phyloP scores from a whole-genome alignment of 805 yeast genomes.

The Nakazawaea wickerhamii region DNA sequence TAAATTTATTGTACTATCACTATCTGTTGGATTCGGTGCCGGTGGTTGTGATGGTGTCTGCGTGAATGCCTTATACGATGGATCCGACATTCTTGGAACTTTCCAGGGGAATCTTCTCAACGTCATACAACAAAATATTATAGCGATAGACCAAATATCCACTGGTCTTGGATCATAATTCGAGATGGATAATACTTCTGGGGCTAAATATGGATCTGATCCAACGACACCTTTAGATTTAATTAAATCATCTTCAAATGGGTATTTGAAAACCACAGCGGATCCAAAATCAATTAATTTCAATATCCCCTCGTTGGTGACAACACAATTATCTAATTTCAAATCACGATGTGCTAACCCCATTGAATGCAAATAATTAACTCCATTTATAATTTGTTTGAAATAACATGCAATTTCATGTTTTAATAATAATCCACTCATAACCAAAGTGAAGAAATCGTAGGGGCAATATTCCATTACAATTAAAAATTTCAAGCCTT shows the following conservation, averaged over 20 bases:
- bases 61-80: conserved; percentile 67
- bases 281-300: conserved; percentile 93
- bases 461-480: conserved; percentile 92
- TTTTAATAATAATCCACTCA: conserved; percentile 74
- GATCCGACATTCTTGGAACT: conserved; percentile 74
- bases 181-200: conserved; percentile 62
- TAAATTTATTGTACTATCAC: neutral
- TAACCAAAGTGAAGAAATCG: conserved; percentile 89
- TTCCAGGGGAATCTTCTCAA: conserved; percentile 93
- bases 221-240: conserved; percentile 86
- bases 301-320: conserved; percentile 63
- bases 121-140: conserved; percentile 87
- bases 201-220: conserved; percentile 92
- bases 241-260: conserved; percentile 50
- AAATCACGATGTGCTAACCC: conserved; percentile 93
- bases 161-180: conserved; percentile 80
- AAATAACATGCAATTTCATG: conserved; percentile 77
- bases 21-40: conserved; percentile 11
- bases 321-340: conserved; percentile 91
- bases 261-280: conserved; percentile 75
- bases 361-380: conserved; percentile 65
- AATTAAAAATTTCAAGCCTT: conserved; percentile 56
- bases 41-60: conserved; percentile 21
- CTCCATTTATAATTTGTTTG: conserved; percentile 74
- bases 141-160: conserved; percentile 92